Base-by-base conservation (phyloP, 73 alveolate species). In the Symbiodinium natans region DNA sequence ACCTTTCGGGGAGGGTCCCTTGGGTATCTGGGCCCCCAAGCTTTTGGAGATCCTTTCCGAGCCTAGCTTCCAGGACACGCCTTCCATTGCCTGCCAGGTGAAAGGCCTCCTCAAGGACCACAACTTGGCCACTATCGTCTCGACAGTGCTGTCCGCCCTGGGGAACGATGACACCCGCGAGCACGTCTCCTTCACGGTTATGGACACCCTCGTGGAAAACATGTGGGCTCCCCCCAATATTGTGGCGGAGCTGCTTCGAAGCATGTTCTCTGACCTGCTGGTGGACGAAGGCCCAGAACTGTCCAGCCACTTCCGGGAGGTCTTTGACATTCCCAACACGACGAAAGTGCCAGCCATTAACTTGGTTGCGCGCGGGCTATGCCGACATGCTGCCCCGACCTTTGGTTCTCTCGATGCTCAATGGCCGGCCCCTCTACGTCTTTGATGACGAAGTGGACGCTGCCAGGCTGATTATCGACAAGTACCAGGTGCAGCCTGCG, bases 391-490 rank as follows among this genome's bases (percentile, higher is more conserved):
- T 85, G 27, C 46, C 8, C 1, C 46, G 52, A 0, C 33, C 0
- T 1, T 0, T 2, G 0, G 93, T 33, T 7, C 15, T 38, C 21
- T 33, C 36, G 48, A 80, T 80, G 0, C 54, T 85, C 0, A 43
- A 42, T 85, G 93, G 93, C 2, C n/a, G 93, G 21, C 39, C 93
- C 23, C 93, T 46, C 21, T 46, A 46, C 59, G 59, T 46, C 21
- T 46, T 46, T 13, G 6, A 6, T 46, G 59, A 46, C 13, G 59
- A 46, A 13, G 13, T 46, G 21, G 59, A 46, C 59, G 21, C 13
- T 13, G 59, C 75, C 15, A 9, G 59, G 59, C 13, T 13, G 59
- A 46, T 13, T 9, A 46, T 46, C 59, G 59, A 46, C 59, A 46
- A 46, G 59, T 46, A 9, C 59, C 9, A 15, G 23, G 17, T 54